Percentiles rank a stretch among this genome's conserved stretches.
phyloP scores from a whole-genome alignment of 257 asterid species.

The Solanum medicagineum region DNA sequence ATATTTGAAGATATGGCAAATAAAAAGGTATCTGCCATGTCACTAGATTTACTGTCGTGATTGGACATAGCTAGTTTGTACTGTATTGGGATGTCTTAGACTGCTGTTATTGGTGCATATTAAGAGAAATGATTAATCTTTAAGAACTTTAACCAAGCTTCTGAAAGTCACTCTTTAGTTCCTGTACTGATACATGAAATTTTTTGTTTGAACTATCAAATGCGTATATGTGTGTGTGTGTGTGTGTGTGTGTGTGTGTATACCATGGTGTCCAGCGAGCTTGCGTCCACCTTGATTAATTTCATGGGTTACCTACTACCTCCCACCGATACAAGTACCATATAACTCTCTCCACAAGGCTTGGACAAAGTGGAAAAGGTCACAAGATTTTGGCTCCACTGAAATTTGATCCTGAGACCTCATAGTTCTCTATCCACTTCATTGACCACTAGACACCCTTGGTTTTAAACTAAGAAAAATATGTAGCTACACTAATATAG shows the following conservation, averaged over 20 bases:
- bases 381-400: neutral
- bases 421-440: neutral
- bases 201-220: neutral
- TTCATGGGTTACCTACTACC: neutral
- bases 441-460: neutral
- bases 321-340: neutral
- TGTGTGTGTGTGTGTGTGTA: too few species aligned
- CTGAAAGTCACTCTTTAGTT: neutral
- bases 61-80: neutral
- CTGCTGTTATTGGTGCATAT: neutral
- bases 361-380: neutral
- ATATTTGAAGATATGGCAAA: conserved; percentile 78
- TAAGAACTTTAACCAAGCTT: neutral
- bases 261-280: neutral
- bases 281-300: neutral
- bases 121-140: neutral
- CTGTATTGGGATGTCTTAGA: neutral
- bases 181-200: neutral
- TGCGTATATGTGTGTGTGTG: neutral
- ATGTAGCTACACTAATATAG: neutral
- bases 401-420: neutral
- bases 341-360: neutral
- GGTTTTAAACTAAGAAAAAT: neutral
- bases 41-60: neutral
- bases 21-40: conserved; percentile 43